Base-by-base conservation (phyloP, 106 monocot genomes). In the Allium cepa region DNA sequence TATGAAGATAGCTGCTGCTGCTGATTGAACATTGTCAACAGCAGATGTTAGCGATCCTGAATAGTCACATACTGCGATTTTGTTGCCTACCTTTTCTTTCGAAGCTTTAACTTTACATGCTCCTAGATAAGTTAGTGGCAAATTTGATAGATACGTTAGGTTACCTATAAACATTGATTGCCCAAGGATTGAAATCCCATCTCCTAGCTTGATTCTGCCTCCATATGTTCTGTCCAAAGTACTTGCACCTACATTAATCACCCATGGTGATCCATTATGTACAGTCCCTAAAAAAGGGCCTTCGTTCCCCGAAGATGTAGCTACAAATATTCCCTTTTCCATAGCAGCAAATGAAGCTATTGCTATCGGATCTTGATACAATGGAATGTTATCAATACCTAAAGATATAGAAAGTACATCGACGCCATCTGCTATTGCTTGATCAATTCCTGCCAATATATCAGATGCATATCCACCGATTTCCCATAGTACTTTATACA, bases 211-310 rank as follows among this genome's bases (percentile, higher is more conserved):
- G 6, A 88, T 26, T 11, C 45, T 17, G 56, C 83, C 85, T 51
- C 66, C 57, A 67, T 81, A 83, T 10, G 64, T 49, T 8, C 93
- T 76, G 75, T 93, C 88, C 11, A 93, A 69, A 26, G 86, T 81
- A 72, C 78, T 72, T 12, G 85, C 93, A 10, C 83, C 93, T 26
- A 86, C 78, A 1, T 88, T 88, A 0, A 83, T 66, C 53, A 69
- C 69, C 92, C 92, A 93, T 3, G 92, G 92, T 27, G 66, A 71
- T 7, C 85, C 88, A 56, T 93, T 93, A 65, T 88, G 88, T 63
- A 93, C 61, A 0, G 57, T 27, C 28, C 72, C 58, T 18, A 72
- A 27, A 4, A 2, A 8, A 1, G 88, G 88, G 15, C 93, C 93
- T 2, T 57, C 63, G 67, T 88, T 93, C 7, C 93, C 88, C 7